Percentiles rank a stretch among this genome's conserved stretches.
phyloP scores from a whole-genome alignment of 2,329 filamentous ascomycete species.

The Microthyrium microscopicum region DNA sequence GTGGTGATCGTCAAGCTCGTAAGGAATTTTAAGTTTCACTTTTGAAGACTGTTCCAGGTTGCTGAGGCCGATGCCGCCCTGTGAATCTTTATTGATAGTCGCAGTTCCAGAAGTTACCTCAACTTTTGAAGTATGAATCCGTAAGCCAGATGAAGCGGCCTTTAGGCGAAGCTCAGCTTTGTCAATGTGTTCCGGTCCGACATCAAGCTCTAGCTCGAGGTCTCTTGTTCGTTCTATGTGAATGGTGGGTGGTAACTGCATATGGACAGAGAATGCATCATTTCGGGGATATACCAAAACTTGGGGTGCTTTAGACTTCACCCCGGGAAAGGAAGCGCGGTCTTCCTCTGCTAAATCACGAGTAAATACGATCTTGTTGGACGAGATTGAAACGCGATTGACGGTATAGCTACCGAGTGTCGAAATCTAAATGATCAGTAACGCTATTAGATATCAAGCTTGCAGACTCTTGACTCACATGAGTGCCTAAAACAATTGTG shows the following conservation, averaged over 20 bases:
- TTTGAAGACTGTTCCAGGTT: slow-evolving; percentile 27
- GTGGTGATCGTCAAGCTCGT: slow-evolving; percentile 65
- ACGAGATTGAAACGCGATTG: slow-evolving; percentile 50
- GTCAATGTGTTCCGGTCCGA: slow-evolving; percentile 54
- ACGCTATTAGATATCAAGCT: slow-evolving; percentile 16
- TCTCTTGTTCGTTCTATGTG: slow-evolving; percentile 66
- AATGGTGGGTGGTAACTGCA: slow-evolving; percentile 52
- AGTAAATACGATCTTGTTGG: slow-evolving; percentile 46
- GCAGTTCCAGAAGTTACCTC: slow-evolving; percentile 24
- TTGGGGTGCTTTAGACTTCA: slow-evolving; percentile 2
- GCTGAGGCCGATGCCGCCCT: slow-evolving; percentile 27
- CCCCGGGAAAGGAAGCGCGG: too few relatives aligned
- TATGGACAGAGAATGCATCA: slow-evolving; percentile 49
- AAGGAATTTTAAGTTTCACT: slow-evolving; percentile 55
- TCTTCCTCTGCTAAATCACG: too few relatives aligned
- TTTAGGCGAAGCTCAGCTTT: slow-evolving; percentile 34
- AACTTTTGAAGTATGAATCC: slow-evolving; percentile 37
- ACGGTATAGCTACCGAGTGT: slow-evolving; percentile 61
- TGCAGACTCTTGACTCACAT: slow-evolving; percentile 19
- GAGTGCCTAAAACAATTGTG: slow-evolving; percentile 33
- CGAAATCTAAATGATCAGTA: slow-evolving; percentile 33
- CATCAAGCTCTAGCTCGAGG: slow-evolving; percentile 55
- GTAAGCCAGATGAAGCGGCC: slow-evolving; percentile 42
- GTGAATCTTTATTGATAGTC: slow-evolving; percentile 19
- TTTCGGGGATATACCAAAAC: slow-evolving; percentile 42